These are phyloP conservation scores for Cenchrus americanus DNA, from an alignment of 176 grass and related monocot species.

Conservation along the genomic window DNA sequence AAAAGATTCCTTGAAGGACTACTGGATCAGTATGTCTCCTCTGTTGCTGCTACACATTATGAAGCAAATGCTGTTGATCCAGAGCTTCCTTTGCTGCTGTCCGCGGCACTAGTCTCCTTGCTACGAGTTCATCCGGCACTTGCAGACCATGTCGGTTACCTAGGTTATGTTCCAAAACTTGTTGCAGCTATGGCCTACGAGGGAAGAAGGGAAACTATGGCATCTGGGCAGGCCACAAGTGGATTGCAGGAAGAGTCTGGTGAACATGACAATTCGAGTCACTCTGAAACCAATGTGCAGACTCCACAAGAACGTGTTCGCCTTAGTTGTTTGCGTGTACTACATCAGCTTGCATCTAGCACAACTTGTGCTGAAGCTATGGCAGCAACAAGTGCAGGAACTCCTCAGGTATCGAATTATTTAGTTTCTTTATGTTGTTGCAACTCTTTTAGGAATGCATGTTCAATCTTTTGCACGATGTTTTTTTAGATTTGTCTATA, in stretches of 20 bases:
- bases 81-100: slow-evolving; percentile 92
- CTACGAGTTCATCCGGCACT: slow-evolving; percentile 95
- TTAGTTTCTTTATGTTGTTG: slow-evolving; percentile 40
- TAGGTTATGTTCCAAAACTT: slow-evolving; percentile 97
- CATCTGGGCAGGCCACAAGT: slow-evolving; percentile 62
- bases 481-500: background rate
- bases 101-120: slow-evolving; percentile 93
- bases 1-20: slow-evolving; percentile 99
- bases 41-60: slow-evolving; percentile 95
- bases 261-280: slow-evolving; percentile 48
- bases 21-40: slow-evolving; percentile 96
- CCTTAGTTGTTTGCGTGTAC: slow-evolving; percentile 90
- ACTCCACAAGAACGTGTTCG: slow-evolving; percentile 93
- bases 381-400: slow-evolving; percentile 97
- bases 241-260: slow-evolving; percentile 42
- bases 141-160: slow-evolving; percentile 98
- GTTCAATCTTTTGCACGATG: background rate
- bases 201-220: slow-evolving; percentile 92
- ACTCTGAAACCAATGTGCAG: slow-evolving; percentile 53
- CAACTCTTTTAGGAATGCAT: background rate
- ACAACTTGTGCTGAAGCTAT: slow-evolving; percentile 99
- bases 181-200: slow-evolving; percentile 96
- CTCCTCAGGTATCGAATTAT: slow-evolving; percentile 80
- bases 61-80: slow-evolving; percentile 75
- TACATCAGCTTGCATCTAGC: slow-evolving; percentile 98